A percentile compares a stretch with the other conserved stretches of the same genome.
phyloP scores from a whole-genome alignment of 2,329 filamentous ascomycete species.

The Stagonosporopsis chrysanthemi region DNA sequence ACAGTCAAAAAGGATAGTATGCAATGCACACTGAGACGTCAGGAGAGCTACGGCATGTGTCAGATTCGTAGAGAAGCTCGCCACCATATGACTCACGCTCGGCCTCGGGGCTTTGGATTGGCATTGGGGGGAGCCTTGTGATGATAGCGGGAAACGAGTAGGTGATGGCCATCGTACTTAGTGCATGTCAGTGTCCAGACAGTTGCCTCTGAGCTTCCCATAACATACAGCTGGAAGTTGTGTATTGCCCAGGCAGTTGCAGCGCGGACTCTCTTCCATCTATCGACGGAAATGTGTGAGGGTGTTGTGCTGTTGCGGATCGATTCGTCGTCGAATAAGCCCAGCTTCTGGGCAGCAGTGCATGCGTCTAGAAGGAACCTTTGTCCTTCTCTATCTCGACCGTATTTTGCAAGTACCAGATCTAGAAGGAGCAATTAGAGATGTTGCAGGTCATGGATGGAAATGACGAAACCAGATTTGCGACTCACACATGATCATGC shows the following conservation, averaged over 20 bases:
- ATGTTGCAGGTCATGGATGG: not conserved
- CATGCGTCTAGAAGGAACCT: slow-evolving; percentile 40
- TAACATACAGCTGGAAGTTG: slow-evolving; percentile 43
- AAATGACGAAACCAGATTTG: too few species aligned
- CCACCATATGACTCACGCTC: slow-evolving; percentile 27
- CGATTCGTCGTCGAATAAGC: slow-evolving; percentile 30
- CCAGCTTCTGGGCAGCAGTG: slow-evolving; percentile 31
- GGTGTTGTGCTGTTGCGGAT: slow-evolving; percentile 18
- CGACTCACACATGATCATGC: slow-evolving; percentile 34
- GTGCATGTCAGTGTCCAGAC: slow-evolving; percentile 6
- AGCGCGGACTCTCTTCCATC: slow-evolving; percentile 33
- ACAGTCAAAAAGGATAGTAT: slow-evolving; percentile 37
- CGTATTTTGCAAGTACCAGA: slow-evolving; percentile 41
- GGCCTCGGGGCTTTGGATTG: slow-evolving; percentile 32
- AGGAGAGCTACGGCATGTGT: slow-evolving; percentile 32
- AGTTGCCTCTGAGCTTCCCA: too few species aligned
- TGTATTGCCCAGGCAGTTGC: slow-evolving; percentile 43
- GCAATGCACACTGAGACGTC: slow-evolving; percentile 36
- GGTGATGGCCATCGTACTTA: slow-evolving; percentile 38
- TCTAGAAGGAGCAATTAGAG: slow-evolving; percentile 11
- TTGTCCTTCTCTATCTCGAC: slow-evolving; percentile 41
- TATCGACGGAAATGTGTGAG: slow-evolving; percentile 22
- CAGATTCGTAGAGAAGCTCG: not conserved
- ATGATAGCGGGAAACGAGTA: slow-evolving; percentile 35
- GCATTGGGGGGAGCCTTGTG: slow-evolving; percentile 30